Conservation (phyloP, 441 rosid genomes). For the Jatropha podagrica region DNA sequence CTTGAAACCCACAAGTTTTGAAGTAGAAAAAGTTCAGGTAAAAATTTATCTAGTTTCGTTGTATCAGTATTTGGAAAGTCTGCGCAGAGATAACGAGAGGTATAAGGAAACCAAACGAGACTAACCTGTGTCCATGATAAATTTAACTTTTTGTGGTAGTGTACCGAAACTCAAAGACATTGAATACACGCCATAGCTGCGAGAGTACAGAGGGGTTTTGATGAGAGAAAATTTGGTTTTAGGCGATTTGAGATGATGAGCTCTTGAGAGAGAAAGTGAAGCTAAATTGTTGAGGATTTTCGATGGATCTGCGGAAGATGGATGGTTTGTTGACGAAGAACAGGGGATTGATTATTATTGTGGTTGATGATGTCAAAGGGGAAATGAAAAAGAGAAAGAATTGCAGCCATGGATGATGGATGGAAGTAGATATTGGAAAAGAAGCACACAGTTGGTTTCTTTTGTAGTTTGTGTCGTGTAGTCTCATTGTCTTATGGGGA, state of each 20-base stretch:
- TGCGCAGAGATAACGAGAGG: slow-evolving; percentile 65
- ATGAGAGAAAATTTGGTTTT: slow-evolving; percentile 29
- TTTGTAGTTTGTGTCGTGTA: no score
- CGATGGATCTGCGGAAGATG: slow-evolving; percentile 22
- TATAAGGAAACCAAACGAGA: slow-evolving; percentile 88
- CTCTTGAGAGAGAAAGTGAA: slow-evolving; percentile 56
- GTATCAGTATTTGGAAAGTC: slow-evolving; percentile 49
- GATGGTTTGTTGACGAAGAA: slow-evolving; percentile 30
- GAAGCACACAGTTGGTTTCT: no score
- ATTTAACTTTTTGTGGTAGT: slow-evolving; percentile 55
- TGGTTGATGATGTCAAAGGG: slow-evolving; percentile 24
- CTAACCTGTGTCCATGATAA: slow-evolving; percentile 82
- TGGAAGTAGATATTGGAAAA: no score
- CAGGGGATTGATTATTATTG: slow-evolving; percentile 41
- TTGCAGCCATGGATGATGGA: slow-evolving; percentile 17
- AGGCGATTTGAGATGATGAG: slow-evolving; percentile 56
- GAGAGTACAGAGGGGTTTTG: slow-evolving; percentile 48
- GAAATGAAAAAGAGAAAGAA: slow-evolving; percentile 10
- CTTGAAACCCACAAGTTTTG: slow-evolving; percentile 54
- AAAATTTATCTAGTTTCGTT: slow-evolving; percentile 36
- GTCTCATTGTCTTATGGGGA: no score
- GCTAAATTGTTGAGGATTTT: slow-evolving; percentile 52
- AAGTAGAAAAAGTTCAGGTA: slow-evolving; percentile 55
- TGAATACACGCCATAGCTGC: slow-evolving; percentile 78
- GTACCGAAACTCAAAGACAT: slow-evolving; percentile 74